phyloP scores from a whole-genome alignment of 306 rosid genomes.

The Quercus parvula region DNA sequence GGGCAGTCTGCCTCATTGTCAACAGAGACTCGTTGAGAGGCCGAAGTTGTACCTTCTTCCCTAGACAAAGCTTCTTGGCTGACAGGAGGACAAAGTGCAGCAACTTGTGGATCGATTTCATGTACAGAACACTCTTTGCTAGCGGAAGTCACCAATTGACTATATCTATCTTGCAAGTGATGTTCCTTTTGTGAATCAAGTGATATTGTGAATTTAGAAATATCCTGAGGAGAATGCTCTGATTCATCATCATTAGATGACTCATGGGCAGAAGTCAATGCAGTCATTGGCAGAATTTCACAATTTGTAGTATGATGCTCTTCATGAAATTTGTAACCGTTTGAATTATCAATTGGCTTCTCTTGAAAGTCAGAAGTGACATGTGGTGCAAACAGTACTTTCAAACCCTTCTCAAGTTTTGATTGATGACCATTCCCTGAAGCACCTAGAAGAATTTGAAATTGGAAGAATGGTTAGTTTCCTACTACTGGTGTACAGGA shows the following conservation, averaged over 20 bases:
- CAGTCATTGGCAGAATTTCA: constrained; percentile 18
- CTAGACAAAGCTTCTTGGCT: constrained; percentile 12
- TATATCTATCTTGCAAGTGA: constrained; percentile 14
- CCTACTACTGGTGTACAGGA: neutral
- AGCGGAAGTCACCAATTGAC: constrained; percentile 29
- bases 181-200: constrained; percentile 22
- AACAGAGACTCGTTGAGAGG: constrained; percentile 5
- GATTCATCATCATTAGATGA: constrained; percentile 24
- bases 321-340: constrained; percentile 2
- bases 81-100: constrained; percentile 9
- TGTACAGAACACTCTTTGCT: constrained; percentile 12
- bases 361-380: constrained; percentile 18
- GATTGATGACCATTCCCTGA: constrained; percentile 20
- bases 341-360: constrained; percentile 23
- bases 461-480: constrained; percentile 10
- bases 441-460: constrained; percentile 30
- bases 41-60: constrained; percentile 25
- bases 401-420: constrained; percentile 28
- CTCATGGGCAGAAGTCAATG: neutral
- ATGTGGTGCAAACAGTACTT: constrained; percentile 9
- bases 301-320: constrained; percentile 15
- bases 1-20: constrained; percentile 21
- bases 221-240: constrained; percentile 11
- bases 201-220: constrained; percentile 17
- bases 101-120: constrained; percentile 22